Evolutionary conservation across 106 monocot species (phyloP).

Genomic region (Dioscorea zingiberensis): DNA sequence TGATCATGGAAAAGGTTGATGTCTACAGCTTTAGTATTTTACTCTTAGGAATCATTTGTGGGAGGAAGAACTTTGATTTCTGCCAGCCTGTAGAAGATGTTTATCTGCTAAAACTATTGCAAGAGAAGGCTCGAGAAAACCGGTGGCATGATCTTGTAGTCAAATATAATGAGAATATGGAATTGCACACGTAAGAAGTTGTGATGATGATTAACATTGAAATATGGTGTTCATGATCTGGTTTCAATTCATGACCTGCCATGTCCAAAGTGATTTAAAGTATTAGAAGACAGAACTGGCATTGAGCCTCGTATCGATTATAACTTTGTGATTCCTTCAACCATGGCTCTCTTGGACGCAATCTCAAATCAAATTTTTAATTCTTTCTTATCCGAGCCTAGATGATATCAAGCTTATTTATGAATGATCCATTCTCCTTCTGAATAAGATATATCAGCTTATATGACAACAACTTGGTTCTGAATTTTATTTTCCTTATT

Average conservation of each 20-base stretch:
- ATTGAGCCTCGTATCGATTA: too few species aligned
- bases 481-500: too few species aligned
- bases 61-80: not conserved
- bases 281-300: too few species aligned
- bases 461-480: too few species aligned
- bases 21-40: not conserved
- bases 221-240: constrained; percentile 6
- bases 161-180: not conserved
- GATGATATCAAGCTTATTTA: too few species aligned
- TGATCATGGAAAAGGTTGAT: constrained; percentile 5
- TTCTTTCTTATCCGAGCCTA: too few species aligned
- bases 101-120: not conserved
- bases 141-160: not conserved
- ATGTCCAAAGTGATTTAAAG: constrained; percentile 8
- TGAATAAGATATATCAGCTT: too few species aligned
- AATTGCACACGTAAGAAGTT: not conserved
- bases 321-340: too few species aligned
- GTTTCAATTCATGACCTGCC: not conserved
- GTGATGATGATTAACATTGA: not conserved
- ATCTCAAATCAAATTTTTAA: too few species aligned
- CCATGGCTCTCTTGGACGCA: too few species aligned
- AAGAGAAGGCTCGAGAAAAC: not conserved
- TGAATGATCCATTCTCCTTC: too few species aligned
- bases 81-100: not conserved
- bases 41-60: not conserved